Evolutionary conservation across 1,139 yeast genomes (phyloP), one percentile per base, ranked within the genome.

Genomic region (Kluyveromyces sp.): DNA sequence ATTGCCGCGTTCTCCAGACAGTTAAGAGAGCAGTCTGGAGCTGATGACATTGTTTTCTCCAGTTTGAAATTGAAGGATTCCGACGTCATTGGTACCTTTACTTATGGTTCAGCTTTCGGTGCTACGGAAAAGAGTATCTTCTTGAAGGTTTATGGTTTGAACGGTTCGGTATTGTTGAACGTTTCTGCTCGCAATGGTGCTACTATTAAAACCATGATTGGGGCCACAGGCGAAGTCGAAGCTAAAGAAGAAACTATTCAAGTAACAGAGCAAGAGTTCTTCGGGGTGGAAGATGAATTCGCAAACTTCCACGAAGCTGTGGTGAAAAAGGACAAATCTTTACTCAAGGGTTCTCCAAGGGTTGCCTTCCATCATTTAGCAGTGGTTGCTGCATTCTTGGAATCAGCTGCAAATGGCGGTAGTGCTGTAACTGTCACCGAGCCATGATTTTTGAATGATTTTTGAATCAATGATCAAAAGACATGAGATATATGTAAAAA

Each of bases 361-460:
- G 75, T 72, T 52, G 89, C 95, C 7, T 89, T 84, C 79, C 96
- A 89, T 66, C 97, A 90, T 65, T 78, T 89, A 66, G 96, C 96
- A 7, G 77, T 87, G 56, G 79, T 90, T 49, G 94, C 79, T 47
- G 97, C 96, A 38, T 85, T 87, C 52, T 67, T 90, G 41, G 82
- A 83, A 52, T 82, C 94, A 49, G 77, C 89, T 37, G 63, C 73
- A 39, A 68, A 73, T 42, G 70, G 72, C 47, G 96, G 96, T 54
- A 66, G 70, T 46, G 67, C 75, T 38, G 81, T 81, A 32, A 65
- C 65, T 47, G 84, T 87, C 33, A 73, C 66, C 46, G 60, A 47
- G 25, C 47, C 51, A 29, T 38, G 27, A 37, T 15, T 15, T 15
- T 15, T 15, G 21, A 25, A 7, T n/a, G 25, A 15, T 35, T 7